Evolutionary conservation across 805 yeast genomes (phyloP).

Genomic region (Wickerhamiella galacta): DNA sequence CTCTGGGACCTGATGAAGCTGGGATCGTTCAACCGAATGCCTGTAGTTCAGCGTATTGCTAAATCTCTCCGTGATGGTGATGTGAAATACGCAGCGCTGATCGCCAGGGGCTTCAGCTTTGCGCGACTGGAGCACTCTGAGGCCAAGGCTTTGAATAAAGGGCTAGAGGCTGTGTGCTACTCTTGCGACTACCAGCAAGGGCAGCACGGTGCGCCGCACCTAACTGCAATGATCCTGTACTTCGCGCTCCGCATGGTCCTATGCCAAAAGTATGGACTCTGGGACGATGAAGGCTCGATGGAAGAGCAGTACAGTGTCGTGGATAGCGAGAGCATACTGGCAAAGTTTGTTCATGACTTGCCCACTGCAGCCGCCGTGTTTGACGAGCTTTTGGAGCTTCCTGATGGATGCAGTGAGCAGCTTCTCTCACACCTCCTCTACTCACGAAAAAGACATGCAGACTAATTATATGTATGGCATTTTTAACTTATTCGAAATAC

Average conservation of each 20-base stretch:
- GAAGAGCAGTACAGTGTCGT: too few species aligned
- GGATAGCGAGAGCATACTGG: too few species aligned
- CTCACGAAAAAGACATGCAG: too few species aligned
- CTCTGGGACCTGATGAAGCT: slow-evolving; percentile 2
- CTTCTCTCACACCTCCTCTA: too few species aligned
- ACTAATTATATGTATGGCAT: too few species aligned
- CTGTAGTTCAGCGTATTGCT: not conserved
- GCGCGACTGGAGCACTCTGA: not conserved
- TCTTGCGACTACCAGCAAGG: not conserved
- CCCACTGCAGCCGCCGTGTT: too few species aligned
- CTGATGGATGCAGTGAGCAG: too few species aligned
- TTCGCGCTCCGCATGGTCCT: not conserved
- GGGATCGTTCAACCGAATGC: not conserved
- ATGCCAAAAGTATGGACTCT: not conserved
- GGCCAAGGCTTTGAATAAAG: not conserved
- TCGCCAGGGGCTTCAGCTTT: slow-evolving; percentile 1
- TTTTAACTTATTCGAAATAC: too few species aligned
- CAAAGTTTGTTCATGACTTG: too few species aligned
- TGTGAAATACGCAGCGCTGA: not conserved
- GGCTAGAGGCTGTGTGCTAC: not conserved
- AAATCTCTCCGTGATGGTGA: not conserved
- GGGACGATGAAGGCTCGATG: not conserved
- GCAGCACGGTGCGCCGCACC: not conserved
- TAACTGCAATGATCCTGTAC: not conserved
- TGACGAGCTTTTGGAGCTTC: too few species aligned